Conservation (phyloP, 2,329 filamentous ascomycete species). For the Saccharata proteae region DNA sequence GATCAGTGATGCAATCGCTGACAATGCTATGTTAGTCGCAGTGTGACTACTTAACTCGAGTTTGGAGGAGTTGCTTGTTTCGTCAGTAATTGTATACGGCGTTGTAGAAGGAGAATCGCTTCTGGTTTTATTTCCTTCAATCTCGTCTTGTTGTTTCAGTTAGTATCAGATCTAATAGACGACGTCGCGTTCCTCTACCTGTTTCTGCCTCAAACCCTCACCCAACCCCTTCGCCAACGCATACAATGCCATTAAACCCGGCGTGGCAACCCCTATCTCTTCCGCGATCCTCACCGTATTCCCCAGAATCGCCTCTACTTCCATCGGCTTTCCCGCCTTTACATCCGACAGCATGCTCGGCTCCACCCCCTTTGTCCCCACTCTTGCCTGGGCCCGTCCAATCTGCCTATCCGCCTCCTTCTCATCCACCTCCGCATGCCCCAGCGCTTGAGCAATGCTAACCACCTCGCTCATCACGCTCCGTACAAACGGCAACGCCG, state of each 20-base stretch:
- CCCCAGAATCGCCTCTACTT: constrained; percentile 40
- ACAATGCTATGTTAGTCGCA: too few species aligned
- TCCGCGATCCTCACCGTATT: constrained; percentile 32
- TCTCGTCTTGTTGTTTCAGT: too few species aligned
- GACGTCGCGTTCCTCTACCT: too few species aligned
- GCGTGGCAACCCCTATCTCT: constrained; percentile 27
- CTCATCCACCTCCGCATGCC: constrained; percentile 25
- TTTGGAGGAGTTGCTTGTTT: too few species aligned
- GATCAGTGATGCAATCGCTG: too few species aligned
- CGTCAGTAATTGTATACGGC: too few species aligned
- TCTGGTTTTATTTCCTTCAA: too few species aligned
- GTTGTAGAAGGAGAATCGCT: too few species aligned
- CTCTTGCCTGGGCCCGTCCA: constrained; percentile 24
- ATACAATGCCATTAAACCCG: constrained; percentile 34
- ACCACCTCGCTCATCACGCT: constrained; percentile 36
- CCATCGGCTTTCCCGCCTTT: constrained; percentile 28
- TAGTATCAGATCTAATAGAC: too few species aligned
- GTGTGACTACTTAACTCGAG: too few species aligned
- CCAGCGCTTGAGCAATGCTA: constrained; percentile 27
- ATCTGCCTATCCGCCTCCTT: constrained; percentile 28
- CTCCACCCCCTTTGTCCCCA: constrained; percentile 29
- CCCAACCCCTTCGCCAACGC: constrained; percentile 32
- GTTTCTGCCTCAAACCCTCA: constrained; percentile 15
- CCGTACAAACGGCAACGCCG: constrained; percentile 23
- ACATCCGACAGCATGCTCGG: constrained; percentile 41